phyloP scores from a whole-genome alignment of 2,329 filamentous ascomycete genomes.

The Cadophora sp. region DNA sequence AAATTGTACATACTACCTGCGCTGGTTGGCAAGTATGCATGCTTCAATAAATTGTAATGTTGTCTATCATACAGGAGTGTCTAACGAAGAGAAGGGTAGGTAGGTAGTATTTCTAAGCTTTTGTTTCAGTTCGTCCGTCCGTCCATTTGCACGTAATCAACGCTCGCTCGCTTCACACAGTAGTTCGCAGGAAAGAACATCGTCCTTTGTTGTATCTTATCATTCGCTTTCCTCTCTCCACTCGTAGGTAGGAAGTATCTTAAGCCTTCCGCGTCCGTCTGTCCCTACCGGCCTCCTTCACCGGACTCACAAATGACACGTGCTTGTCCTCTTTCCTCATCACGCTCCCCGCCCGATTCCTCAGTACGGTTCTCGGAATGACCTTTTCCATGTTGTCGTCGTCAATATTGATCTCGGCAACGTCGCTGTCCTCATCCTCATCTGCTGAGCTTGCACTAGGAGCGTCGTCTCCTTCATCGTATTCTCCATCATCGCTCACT shows the following conservation, averaged over 20 bases:
- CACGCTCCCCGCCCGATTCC: slow-evolving; percentile 35
- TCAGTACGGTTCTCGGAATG: slow-evolving; percentile 36
- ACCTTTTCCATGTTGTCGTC: slow-evolving; percentile 50
- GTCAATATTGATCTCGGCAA: slow-evolving; percentile 67
- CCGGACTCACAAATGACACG: slow-evolving; percentile 46
- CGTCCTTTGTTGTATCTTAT: not conserved
- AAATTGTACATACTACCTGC: not conserved
- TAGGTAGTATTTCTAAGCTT: slow-evolving; percentile 35
- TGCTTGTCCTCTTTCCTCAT: slow-evolving; percentile 45
- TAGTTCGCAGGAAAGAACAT: slow-evolving; percentile 21
- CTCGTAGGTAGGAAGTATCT: not conserved
- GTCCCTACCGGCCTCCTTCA: slow-evolving; percentile 40
- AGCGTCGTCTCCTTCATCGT: slow-evolving; percentile 70
- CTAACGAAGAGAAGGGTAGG: slow-evolving; percentile 28
- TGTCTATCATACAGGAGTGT: slow-evolving; percentile 41
- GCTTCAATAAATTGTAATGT: slow-evolving; percentile 25
- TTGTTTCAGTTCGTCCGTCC: not conserved
- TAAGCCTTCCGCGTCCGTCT: slow-evolving; percentile 29
- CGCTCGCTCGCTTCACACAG: slow-evolving; percentile 25
- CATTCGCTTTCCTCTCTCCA: not conserved
- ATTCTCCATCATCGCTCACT: slow-evolving; percentile 82
- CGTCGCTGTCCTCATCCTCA: slow-evolving; percentile 65
- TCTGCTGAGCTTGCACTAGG: slow-evolving; percentile 55
- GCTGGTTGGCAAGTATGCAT: not conserved
- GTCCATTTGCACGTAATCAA: not conserved